A percentile compares a stretch with the other conserved stretches of the same genome.
Evolutionary conservation across 805 yeast genomes (phyloP).

Genomic region (Candida tallmaniae): DNA sequence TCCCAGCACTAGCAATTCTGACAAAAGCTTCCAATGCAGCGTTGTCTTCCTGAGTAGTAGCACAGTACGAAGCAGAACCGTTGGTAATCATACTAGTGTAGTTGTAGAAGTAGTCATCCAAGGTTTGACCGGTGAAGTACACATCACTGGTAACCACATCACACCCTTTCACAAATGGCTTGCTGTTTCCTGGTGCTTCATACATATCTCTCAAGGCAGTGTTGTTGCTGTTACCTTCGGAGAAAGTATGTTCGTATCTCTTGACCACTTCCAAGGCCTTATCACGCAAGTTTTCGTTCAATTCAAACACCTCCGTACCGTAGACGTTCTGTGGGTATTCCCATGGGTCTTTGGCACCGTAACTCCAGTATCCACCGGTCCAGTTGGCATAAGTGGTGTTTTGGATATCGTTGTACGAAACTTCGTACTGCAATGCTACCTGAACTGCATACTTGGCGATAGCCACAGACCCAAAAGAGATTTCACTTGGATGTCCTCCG

Average conservation of each 20-base stretch:
- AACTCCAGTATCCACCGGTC: conserved; percentile 57
- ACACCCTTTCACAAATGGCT: conserved; percentile 27
- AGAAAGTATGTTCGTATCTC: conserved; percentile 28
- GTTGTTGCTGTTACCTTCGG: conserved; percentile 44
- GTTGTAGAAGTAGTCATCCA: conserved; percentile 47
- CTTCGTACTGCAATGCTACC: conserved; percentile 54
- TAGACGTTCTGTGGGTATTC: conserved; percentile 51
- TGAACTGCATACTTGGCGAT: conserved; percentile 59
- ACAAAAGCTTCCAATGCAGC: conserved; percentile 58
- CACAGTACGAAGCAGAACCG: conserved; percentile 54
- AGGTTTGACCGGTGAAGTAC: conserved; percentile 52
- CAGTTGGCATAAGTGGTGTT: conserved; percentile 41
- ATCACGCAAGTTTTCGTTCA: conserved; percentile 55
- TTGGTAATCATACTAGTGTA: conserved; percentile 50
- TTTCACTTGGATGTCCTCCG: conserved; percentile 54
- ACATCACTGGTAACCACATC: conserved; percentile 59
- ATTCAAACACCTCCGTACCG: conserved; percentile 63
- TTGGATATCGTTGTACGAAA: conserved; percentile 36
- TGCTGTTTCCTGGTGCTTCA: conserved; percentile 16
- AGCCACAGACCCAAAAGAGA: conserved; percentile 57
- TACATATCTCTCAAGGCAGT: conserved; percentile 45
- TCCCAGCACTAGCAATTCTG: conserved; percentile 50
- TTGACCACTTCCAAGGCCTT: conserved; percentile 51
- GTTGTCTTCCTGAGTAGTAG: conserved; percentile 65
- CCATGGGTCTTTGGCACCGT: conserved; percentile 46